Base-by-base conservation (phyloP, 441 rosid genomes). In the Arabidopsis lyrata region DNA sequence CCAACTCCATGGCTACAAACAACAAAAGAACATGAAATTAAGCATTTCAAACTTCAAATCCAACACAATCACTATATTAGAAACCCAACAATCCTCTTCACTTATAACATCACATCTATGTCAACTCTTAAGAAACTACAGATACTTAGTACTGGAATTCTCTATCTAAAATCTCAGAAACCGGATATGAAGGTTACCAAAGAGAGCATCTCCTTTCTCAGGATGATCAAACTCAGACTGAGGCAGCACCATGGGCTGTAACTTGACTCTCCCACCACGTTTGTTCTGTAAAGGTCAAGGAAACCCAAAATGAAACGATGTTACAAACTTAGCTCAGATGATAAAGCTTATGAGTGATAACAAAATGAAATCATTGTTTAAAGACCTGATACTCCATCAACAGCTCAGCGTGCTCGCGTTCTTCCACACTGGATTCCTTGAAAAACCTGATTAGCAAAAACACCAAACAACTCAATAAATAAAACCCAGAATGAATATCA, bases 1-100 rank as follows among this genome's bases (percentile, higher is more conserved):
- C 82, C 3, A 95, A 42, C 80, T 95, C 99, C 97, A 92, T 89
- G 5, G 99, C 97, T 95, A 74, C 38, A 84, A 84, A 68, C 69
- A 74, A 53, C 36, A 64, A 66, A 38, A 47, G 24, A 67, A 52
- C 22, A 71, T 52, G 2, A 49, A 55, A 5, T 18, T 5, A 7
- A 14, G n/a, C 10, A 4, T 64, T 73, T 15, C 53, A 68, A 29
- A 16, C 50, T 53, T 66, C 15, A 1, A 53, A 39, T n/a, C 53
- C 8, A 35, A 31, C 3, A 47, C 13, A 54, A 44, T 39, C 39
- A 27, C 16, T 39, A 45, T 45, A 4, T 15, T 45, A 45, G 50
- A 36, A 48, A 73, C 38, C 34, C 42, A 29, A 73, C 15, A 55
- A 15, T 10, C 47, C 38, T 73, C 39, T 72, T 11, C 31, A 42